Conservation (phyloP, 495 filamentous ascomycete genomes). For the Aspergillus campestris region DNA sequence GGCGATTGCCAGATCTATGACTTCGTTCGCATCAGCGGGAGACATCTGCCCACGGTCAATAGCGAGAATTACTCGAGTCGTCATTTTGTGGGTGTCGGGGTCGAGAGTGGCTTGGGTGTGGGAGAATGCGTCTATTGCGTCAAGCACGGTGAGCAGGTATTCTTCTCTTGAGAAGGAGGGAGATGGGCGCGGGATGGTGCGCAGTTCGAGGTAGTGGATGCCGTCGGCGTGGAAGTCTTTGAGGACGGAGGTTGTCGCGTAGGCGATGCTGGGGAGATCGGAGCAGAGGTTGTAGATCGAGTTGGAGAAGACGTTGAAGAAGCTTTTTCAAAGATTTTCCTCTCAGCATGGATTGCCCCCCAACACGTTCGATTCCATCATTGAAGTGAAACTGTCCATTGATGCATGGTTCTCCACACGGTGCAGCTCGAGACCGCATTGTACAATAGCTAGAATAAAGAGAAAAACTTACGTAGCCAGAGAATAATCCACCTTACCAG, state of each 20-base stretch:
- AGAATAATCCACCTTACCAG: constrained; percentile 59
- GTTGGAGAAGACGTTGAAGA: constrained; percentile 71
- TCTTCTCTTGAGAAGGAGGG: constrained; percentile 47
- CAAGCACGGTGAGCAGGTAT: constrained; percentile 60
- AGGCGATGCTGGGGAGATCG: constrained; percentile 45
- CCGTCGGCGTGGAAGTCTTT: constrained; percentile 61
- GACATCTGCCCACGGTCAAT: constrained; percentile 58
- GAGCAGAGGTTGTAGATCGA: constrained; percentile 71
- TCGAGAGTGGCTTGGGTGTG: background rate
- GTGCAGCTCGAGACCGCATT: too few species aligned
- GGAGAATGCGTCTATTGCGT: constrained; percentile 43
- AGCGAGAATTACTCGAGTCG: constrained; percentile 61
- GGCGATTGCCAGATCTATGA: constrained; percentile 53
- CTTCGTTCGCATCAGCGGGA: constrained; percentile 44
- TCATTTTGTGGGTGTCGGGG: constrained; percentile 24
- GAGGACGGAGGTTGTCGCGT: constrained; percentile 63
- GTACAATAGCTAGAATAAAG: background rate
- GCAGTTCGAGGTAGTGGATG: constrained; percentile 71
- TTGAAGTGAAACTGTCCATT: too few species aligned
- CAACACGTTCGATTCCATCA: too few species aligned
- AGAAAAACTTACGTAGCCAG: constrained; percentile 50
- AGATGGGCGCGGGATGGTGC: constrained; percentile 66
- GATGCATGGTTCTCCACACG: too few species aligned
- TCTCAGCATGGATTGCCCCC: too few species aligned
- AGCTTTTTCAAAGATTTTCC: constrained; percentile 26